phyloP scores from a whole-genome alignment of 148 eudicot species.

The Chenopodium berlandieri region DNA sequence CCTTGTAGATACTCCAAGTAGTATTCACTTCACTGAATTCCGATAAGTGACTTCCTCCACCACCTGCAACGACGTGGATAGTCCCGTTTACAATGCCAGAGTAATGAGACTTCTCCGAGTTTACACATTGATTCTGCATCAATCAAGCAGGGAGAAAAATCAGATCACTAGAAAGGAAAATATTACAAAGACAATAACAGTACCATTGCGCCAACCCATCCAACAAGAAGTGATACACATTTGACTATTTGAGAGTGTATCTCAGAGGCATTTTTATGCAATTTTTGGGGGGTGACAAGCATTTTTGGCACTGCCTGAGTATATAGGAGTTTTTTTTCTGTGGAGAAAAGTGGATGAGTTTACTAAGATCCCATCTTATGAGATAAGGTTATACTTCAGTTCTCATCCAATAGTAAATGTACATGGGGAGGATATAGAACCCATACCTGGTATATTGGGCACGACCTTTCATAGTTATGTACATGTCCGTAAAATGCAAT shows the following conservation, averaged over 20 bases:
- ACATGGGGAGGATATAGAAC: background rate
- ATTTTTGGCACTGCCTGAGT: no score
- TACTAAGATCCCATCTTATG: no score
- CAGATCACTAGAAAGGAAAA: background rate
- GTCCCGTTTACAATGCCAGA: conserved; percentile 79
- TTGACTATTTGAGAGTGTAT: no score
- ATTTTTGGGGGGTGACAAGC: no score
- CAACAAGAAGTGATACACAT: no score
- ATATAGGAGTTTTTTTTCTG: no score
- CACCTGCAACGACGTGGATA: conserved; percentile 78
- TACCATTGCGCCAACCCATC: no score
- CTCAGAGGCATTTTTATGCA: no score
- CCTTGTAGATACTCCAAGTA: conserved; percentile 65
- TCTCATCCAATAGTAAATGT: background rate
- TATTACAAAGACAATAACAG: background rate
- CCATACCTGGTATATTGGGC: conserved; percentile 83
- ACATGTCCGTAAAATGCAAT: conserved; percentile 83
- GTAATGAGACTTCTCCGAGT: conserved; percentile 55
- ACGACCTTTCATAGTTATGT: conserved; percentile 82
- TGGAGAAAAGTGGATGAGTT: no score
- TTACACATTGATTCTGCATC: conserved; percentile 66
- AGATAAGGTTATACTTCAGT: background rate
- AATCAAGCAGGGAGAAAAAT: background rate
- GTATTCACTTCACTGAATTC: conserved; percentile 50
- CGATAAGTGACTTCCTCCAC: conserved; percentile 76